Evolutionary conservation across 768 basidiomycete genomes (phyloP), one percentile per base, ranked within the genome.

Genomic region (Boletus eberwhitei): DNA sequence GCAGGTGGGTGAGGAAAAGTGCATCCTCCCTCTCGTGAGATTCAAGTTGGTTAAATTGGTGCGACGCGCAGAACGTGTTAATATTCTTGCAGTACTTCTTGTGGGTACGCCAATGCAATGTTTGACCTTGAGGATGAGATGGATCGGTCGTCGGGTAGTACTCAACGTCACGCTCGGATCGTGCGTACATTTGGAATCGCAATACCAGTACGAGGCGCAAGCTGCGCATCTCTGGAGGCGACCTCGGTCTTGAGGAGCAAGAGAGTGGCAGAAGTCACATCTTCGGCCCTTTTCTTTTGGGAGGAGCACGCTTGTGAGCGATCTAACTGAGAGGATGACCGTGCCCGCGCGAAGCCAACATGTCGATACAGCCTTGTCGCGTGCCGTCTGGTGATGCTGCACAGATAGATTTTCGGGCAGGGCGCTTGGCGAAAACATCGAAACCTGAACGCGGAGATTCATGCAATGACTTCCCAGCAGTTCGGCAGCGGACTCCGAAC

Each of bases 161-260:
- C 8, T 53, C 50, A 40, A 54, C 24, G 48, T 52, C 29, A 56
- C 35, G 49, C 44, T 41, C 24, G 19, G 43, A 55, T 46, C 48
- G 48, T 49, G 62, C 81, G 68, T 66, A 90, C 90, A 93, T 67
- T 73, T 60, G 22, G 73, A 58, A 58, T 79, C 77, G 60, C 90
- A 93, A 63, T 93, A 93, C 80, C 82, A 90, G 64, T 86, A 88
- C 0, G 79, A 77, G 16, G 77, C 79, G 59, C 90, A 91, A 13
- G 84, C 82, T 5, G 81, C 77, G 59, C 89, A 92, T 64, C 75
- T 77, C 57, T 73, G 79, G 41, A 90, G 74, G 34, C 55, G 63
- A 13, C 59, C 57, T 17, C 48, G 52, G 54, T 36, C 71, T 65
- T 19, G 56, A 22, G 66, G 57, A 4, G 73, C 61, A 5, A 68